Base-by-base conservation (phyloP, 176 grass and related monocot genomes). In the Oryza glaberrima region DNA sequence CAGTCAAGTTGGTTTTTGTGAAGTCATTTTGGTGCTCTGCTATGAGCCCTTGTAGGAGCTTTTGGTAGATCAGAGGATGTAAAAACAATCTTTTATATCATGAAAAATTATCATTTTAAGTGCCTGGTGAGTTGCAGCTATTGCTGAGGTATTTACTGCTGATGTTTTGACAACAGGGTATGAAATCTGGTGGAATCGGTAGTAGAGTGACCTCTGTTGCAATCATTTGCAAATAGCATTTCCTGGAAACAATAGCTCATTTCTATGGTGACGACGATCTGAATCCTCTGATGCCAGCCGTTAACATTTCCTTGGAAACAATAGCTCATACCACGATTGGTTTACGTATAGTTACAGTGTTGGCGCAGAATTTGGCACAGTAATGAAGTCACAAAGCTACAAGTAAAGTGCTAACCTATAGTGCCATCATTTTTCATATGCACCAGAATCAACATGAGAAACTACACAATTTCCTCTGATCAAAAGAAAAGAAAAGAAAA, bases 1-100 rank as follows among this genome's bases (percentile, higher is more conserved):
- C 87, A 79, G 56, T 91, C 87, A 43, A 93, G 74, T 64, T 98
- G 95, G 95, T 90, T 82, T 41, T 83, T 95, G 80, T 93, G 76
- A 92, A 10, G 15, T 70, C 20, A 65, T 61, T 70, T 67, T 41
- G 25, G 35, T 25, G 17, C 44, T 16, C 46, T 71, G 32, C 47
- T 73, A 16, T 69, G 70, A 58, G 47, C 19, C 6, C 1, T 28
- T 44, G 64, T 58, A 75, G 76, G 51, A 67, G 58, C 67, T 66
- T 65, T 69, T 63, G 36, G 60, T 64, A 83, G 69, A 79, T 73
- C 28, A 83, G 26, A 77, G 58, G 15, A 40, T 69, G 79, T 77
- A 73, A 67, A 35, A 82, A 70, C 12, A 58, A 67, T 67, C 46
- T 84, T 67, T 84, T 58, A 23, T 73, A 77, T 66, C 34, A 15